These are phyloP conservation scores for Tetrapisispora phaffii DNA, from an alignment of 805 yeast genomes.

Conservation along the genomic window DNA sequence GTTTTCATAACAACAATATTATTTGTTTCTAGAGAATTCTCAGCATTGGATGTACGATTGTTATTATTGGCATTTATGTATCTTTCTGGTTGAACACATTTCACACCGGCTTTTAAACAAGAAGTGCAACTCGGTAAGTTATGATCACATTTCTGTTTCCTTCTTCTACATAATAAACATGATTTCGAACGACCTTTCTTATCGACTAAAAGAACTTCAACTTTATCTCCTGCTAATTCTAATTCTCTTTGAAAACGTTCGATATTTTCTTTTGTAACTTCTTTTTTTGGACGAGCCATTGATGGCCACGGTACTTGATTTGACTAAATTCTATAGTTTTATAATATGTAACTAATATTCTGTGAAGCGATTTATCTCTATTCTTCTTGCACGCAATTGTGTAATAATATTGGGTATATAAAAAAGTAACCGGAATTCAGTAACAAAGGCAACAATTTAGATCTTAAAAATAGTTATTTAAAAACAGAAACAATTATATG, in stretches of 20 bases:
- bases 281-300: slow-evolving; percentile 32
- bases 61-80: slow-evolving; percentile 22
- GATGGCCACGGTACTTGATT: not conserved
- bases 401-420: too few relatives aligned
- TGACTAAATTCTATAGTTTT: not conserved
- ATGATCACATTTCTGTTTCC: slow-evolving; percentile 59
- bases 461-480: too few relatives aligned
- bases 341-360: too few relatives aligned
- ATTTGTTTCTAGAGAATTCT: not conserved
- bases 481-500: too few relatives aligned
- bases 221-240: slow-evolving; percentile 27
- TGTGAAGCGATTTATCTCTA: too few relatives aligned
- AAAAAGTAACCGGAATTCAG: too few relatives aligned
- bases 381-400: too few relatives aligned
- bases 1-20: not conserved
- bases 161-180: slow-evolving; percentile 45
- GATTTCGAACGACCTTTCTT: slow-evolving; percentile 50
- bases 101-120: slow-evolving; percentile 52
- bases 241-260: slow-evolving; percentile 27
- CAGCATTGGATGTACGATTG: not conserved
- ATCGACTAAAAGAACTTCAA: slow-evolving; percentile 28
- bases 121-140: slow-evolving; percentile 55
- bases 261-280: slow-evolving; percentile 28
- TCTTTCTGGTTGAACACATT: slow-evolving; percentile 55
- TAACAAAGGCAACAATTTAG: too few relatives aligned